Evolutionary conservation across 768 basidiomycete genomes (phyloP).

Genomic region (Lactarius hatsudake): DNA sequence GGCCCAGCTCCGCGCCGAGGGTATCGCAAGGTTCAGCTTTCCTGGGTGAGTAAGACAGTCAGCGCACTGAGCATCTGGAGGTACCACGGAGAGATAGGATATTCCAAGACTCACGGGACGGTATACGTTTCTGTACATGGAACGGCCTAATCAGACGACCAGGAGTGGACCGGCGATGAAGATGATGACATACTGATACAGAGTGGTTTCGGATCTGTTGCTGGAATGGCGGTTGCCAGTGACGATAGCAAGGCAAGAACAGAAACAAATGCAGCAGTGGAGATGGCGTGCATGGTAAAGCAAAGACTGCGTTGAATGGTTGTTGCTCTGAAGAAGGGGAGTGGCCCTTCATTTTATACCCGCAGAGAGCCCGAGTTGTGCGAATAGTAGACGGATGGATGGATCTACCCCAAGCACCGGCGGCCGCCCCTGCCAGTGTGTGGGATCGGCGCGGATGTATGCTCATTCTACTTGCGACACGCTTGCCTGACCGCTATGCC

Average conservation of each 20-base stretch:
- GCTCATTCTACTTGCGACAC: too few relatives aligned
- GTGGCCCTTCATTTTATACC: neutral
- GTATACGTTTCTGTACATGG: neutral
- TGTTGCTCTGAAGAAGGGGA: neutral
- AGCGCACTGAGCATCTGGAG: neutral
- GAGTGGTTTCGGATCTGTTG: too few relatives aligned
- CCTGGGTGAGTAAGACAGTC: neutral
- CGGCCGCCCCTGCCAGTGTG: too few relatives aligned
- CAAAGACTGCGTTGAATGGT: neutral
- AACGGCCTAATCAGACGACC: neutral
- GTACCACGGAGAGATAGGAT: neutral
- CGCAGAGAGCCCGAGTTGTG: too few relatives aligned
- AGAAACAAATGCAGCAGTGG: neutral
- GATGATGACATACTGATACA: too few relatives aligned
- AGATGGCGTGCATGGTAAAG: constrained; percentile 7
- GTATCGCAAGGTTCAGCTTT: neutral
- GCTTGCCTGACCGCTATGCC: too few relatives aligned
- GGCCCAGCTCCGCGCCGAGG: neutral
- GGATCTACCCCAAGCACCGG: too few relatives aligned
- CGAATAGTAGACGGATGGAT: too few relatives aligned
- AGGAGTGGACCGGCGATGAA: neutral
- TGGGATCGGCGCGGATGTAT: too few relatives aligned
- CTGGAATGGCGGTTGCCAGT: neutral
- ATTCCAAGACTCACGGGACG: neutral
- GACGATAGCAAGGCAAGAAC: constrained; percentile 4